Conservation (phyloP, 2,329 filamentous ascomycete species). For the Trichophyton benhamiae region DNA sequence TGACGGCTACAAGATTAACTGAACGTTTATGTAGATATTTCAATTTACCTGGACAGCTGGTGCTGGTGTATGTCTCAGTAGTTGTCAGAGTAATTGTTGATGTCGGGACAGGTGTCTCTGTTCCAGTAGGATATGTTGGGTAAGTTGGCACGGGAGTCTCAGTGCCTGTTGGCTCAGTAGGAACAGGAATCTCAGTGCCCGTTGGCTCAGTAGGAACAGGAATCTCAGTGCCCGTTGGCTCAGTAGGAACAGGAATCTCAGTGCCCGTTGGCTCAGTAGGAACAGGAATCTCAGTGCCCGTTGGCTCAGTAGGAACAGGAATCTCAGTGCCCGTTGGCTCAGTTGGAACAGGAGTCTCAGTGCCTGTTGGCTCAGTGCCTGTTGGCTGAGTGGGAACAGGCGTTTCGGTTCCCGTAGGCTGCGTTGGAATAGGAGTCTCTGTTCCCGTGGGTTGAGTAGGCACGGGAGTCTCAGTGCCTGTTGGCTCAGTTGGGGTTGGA, state of each 20-base stretch:
- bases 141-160: background rate
- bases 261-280: background rate
- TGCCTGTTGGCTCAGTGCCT: background rate
- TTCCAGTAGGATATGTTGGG: background rate
- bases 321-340: background rate
- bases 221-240: background rate
- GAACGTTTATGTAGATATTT: background rate
- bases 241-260: background rate
- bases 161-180: background rate
- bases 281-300: background rate
- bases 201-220: background rate
- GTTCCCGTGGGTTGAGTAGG: background rate
- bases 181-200: background rate
- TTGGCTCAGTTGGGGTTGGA: background rate
- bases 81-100: conserved; percentile 1
- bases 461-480: background rate
- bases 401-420: background rate
- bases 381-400: background rate
- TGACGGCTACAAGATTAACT: background rate
- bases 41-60: background rate
- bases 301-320: background rate
- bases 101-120: background rate
- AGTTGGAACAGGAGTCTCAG: background rate
- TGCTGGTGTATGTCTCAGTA: conserved; percentile 3
- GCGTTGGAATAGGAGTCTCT: background rate